Conservation (phyloP, 495 filamentous ascomycete genomes). For the Elasticomyces elasticus region DNA sequence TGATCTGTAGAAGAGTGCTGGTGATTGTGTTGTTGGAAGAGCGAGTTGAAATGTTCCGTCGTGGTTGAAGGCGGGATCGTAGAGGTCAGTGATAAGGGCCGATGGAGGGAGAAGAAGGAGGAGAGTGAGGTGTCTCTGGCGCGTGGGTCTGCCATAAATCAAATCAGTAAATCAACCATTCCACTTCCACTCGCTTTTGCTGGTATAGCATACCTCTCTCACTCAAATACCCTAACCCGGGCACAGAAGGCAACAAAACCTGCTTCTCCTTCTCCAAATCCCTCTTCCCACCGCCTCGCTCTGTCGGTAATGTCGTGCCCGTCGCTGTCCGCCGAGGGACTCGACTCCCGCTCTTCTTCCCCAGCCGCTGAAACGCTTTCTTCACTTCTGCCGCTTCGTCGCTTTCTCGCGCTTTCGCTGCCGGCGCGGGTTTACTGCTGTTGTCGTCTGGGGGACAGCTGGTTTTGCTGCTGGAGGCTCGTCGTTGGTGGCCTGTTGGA, state of each 20-base stretch:
- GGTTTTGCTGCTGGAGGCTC: slow-evolving; percentile 14
- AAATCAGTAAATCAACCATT: neutral
- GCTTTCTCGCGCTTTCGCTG: slow-evolving; percentile 3
- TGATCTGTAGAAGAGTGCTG: slow-evolving; percentile 24
- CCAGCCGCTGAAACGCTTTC: neutral
- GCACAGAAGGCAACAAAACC: slow-evolving; percentile 12
- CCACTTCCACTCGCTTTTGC: neutral
- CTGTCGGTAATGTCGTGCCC: no score
- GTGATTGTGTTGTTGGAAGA: slow-evolving; percentile 57
- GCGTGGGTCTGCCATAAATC: neutral
- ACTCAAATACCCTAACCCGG: slow-evolving; percentile 7
- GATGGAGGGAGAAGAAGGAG: slow-evolving; percentile 90
- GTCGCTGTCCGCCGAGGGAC: no score
- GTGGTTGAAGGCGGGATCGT: slow-evolving; percentile 63
- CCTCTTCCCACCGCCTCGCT: neutral
- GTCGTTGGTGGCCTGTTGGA: slow-evolving; percentile 10
- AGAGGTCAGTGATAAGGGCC: slow-evolving; percentile 80
- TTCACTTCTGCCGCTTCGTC: neutral
- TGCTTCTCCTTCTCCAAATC: neutral
- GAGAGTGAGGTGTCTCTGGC: slow-evolving; percentile 69
- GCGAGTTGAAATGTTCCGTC: slow-evolving; percentile 63
- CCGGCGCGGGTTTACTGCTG: slow-evolving; percentile 7
- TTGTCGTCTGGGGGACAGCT: slow-evolving; percentile 20
- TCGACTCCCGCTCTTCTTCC: neutral
- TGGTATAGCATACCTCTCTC: slow-evolving; percentile 10